Evolutionary conservation across 2,329 filamentous ascomycete species (phyloP).

Genomic region (Monosporascus sp.): DNA sequence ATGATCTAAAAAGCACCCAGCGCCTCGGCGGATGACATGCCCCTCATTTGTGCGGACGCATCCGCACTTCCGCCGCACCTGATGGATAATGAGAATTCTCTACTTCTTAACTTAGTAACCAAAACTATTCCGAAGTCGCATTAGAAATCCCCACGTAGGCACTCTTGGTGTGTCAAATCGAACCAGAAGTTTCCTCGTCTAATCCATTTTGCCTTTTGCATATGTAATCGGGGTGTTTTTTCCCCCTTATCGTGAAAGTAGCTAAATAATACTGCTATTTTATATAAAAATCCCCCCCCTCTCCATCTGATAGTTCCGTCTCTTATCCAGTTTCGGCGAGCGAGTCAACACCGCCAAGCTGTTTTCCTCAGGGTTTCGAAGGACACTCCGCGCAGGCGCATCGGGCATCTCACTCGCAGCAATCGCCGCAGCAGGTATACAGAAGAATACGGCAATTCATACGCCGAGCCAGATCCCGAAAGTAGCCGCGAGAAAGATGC

Average conservation of each 20-base stretch:
- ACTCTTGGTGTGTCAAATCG: background rate
- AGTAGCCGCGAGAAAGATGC: conserved; percentile 62
- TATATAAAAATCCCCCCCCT: background rate
- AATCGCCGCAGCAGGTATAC: conserved; percentile 59
- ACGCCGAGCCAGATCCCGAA: conserved; percentile 30
- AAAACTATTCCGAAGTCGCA: background rate
- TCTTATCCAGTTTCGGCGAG: background rate
- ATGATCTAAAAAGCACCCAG: too few relatives aligned
- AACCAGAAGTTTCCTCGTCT: background rate
- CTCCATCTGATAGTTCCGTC: background rate
- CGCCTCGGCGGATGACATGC: too few relatives aligned
- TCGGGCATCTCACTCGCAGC: conserved; percentile 70
- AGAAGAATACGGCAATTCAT: conserved; percentile 34
- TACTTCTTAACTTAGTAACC: too few relatives aligned
- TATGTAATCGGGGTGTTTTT: too few relatives aligned
- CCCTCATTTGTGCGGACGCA: too few relatives aligned
- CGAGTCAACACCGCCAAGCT: conserved; percentile 63
- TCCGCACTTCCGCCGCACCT: too few relatives aligned
- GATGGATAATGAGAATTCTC: too few relatives aligned
- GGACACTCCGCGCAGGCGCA: conserved; percentile 70
- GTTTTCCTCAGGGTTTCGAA: conserved; percentile 81
- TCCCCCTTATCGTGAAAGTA: too few relatives aligned
- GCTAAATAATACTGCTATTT: background rate
- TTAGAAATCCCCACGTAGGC: background rate
- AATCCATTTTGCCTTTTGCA: background rate